Percentiles rank a stretch among this genome's conserved stretches.
These are phyloP conservation scores for Psilocybe cubensis DNA, from an alignment of 768 basidiomycete species.

Conservation along the genomic window DNA sequence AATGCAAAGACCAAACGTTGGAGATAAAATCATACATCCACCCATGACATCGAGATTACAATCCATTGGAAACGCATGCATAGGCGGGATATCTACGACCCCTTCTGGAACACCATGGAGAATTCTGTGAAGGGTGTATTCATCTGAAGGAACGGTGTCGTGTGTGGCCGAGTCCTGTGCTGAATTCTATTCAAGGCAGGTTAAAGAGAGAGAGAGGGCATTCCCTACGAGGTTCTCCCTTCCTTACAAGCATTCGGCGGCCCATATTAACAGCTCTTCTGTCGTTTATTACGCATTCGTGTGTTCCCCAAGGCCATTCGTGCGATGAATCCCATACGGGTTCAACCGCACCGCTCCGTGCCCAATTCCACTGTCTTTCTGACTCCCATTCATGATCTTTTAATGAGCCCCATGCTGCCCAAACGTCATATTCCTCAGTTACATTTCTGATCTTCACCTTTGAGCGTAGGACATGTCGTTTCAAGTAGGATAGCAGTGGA, in stretches of 20 bases:
- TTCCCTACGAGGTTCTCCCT: slow-evolving; percentile 75
- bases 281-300: slow-evolving; percentile 59
- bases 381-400: slow-evolving; percentile 33
- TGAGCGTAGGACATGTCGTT: slow-evolving; percentile 84
- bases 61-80: slow-evolving; percentile 90
- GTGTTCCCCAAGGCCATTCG: slow-evolving; percentile 64
- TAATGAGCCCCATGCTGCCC: slow-evolving; percentile 76
- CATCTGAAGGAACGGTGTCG: slow-evolving; percentile 52
- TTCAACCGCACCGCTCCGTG: slow-evolving; percentile 78
- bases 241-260: slow-evolving; percentile 64
- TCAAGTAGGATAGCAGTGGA: slow-evolving; percentile 70
- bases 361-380: slow-evolving; percentile 47
- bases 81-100: slow-evolving; percentile 69
- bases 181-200: slow-evolving; percentile 24
- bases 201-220: not conserved
- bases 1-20: not conserved
- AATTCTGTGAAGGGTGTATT: slow-evolving; percentile 81
- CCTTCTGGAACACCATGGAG: slow-evolving; percentile 90
- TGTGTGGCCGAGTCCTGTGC: slow-evolving; percentile 61
- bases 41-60: slow-evolving; percentile 96
- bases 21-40: slow-evolving; percentile 54
- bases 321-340: slow-evolving; percentile 61
- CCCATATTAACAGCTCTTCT: slow-evolving; percentile 82
- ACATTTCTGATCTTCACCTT: slow-evolving; percentile 86
- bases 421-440: slow-evolving; percentile 78